phyloP scores from a whole-genome alignment of 768 basidiomycete genomes.

The Multifurca ochricompacta region DNA sequence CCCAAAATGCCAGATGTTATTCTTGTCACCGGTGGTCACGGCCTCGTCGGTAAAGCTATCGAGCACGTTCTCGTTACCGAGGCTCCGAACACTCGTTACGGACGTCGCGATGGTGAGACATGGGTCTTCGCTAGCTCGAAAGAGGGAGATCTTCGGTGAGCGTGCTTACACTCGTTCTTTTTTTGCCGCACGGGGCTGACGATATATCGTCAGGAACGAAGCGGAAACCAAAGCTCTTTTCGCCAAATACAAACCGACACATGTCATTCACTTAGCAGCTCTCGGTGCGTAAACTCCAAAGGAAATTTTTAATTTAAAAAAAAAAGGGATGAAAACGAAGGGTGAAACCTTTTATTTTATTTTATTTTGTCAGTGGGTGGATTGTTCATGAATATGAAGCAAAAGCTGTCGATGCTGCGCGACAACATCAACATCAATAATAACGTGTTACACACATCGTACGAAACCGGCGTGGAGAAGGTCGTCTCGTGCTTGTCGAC shows the following conservation, averaged over 20 bases:
- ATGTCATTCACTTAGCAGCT: conserved; percentile 94
- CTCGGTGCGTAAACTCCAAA: conserved; percentile 50
- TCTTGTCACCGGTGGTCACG: conserved; percentile 78
- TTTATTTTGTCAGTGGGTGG: conserved; percentile 61
- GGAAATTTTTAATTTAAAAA: neutral
- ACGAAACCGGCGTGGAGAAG: conserved; percentile 58
- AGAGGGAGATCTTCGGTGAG: conserved; percentile 79
- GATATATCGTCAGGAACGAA: conserved; percentile 45
- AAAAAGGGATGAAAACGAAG: neutral
- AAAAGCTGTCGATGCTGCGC: conserved; percentile 89
- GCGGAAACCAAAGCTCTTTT: conserved; percentile 64
- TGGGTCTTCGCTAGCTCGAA: conserved; percentile 79
- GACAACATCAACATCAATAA: conserved; percentile 95
- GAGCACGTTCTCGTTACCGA: conserved; percentile 71
- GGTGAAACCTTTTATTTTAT: neutral
- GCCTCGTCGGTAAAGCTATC: conserved; percentile 80
- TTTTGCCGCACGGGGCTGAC: conserved; percentile 64
- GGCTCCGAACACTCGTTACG: conserved; percentile 68
- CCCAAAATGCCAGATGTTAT: conserved; percentile 34
- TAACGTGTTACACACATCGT: conserved; percentile 73
- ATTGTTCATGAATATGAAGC: conserved; percentile 91
- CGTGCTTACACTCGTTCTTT: conserved; percentile 23
- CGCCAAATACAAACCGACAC: conserved; percentile 87
- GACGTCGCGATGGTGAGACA: conserved; percentile 62
- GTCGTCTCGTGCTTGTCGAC: conserved; percentile 93